Evolutionary conservation across 164 flowering plant genomes (phyloP), one percentile per base, ranked within the genome.

Genomic region (Taxillus chinensis): DNA sequence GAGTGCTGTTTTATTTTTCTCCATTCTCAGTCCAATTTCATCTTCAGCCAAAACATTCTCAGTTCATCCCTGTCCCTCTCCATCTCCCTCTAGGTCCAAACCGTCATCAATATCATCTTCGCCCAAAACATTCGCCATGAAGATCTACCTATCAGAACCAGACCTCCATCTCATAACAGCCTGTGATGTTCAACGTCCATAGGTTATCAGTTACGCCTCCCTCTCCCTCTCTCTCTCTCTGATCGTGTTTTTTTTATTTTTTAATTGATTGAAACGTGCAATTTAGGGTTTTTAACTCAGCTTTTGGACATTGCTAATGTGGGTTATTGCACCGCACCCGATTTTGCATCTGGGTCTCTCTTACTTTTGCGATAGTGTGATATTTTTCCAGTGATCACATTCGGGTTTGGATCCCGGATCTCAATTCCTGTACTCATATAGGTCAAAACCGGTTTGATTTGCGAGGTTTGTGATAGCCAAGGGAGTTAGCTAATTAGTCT

Each of bases 301-400:
- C 55, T 57, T 59, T 5, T 12, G 11, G n/a, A 41, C 67, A 72
- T 68, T 67, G 61, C 55, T 9, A 72, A 72, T 70, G 64, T 75
- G 70, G 78, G 68, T 66, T 66, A 39, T 65, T 45, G 17, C 39
- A 54, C 7, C 43, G 45, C 41, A 55, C 5, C 17, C 46, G 60
- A 55, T 67, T 68, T 62, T 60, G 57, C 65, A 63, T 42, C 14
- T 68, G 72, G 74, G 74, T 62, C 64, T 65, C 41, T 49, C 41
- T 53, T 59, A 5, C 37, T 11, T 2, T 15, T 53, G 58, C n/a
- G 45, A 6, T 49, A 45, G 27, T 43, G 60, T 41, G 66, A 41
- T 40, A 56, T 59, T 13, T 60, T 65, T 8, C 2, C 43, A 39
- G 9, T 12, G 14, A 41, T 49, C 8, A 40, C 15, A 46, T 51